Base-by-base conservation (phyloP, 2,329 filamentous ascomycete species). In the Trichothecium sympodiale region DNA sequence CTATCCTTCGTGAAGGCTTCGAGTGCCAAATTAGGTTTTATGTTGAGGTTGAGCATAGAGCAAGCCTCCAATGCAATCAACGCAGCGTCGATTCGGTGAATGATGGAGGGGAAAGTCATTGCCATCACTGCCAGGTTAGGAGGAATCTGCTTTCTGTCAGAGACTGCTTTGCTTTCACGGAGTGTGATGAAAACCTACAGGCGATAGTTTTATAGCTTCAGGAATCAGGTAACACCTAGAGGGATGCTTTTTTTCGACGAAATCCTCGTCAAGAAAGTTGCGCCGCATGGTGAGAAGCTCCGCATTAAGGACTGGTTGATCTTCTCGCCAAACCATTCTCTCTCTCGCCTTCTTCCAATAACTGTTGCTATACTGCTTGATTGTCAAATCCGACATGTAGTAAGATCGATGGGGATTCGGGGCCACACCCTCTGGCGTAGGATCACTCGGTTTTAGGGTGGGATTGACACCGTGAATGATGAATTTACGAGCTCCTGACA, bases 1-100 rank as follows among this genome's bases (percentile, higher is more conserved):
- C 82, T 88, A 48, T 95, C 85, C 51, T 98, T 95, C 1, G 91
- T 98, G 38, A 95, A 64, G 0, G 91, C 87, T 51, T 95, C 88
- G 0, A 98, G 65, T 0, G 88, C 88, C 18, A 93, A 63, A 2
- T 71, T 66, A 0, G 83, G 72, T 0, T 67, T 64, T 12, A 94
- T 69, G 0, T 67, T 49, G 1, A 96, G 63, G 3, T 69, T 70
- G 0, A 95, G 58, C 14, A 74, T 55, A 2, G 67, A 54, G 44
- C 80, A 86, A 1, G 79, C 83, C 43, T 98, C 89, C 0, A 83
- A 55, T 0, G 81, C 77, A 42, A 96, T 83, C 4, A 96, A 65
- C 39, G 80, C 82, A 0, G 81, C 79, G 44, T 98, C 88, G 6
- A 95, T 60, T 8, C 86, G 77, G 50, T 86, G 80, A 27, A 95